Base-by-base conservation (phyloP, 2,329 filamentous ascomycete genomes). In the Aspergillus niger region DNA sequence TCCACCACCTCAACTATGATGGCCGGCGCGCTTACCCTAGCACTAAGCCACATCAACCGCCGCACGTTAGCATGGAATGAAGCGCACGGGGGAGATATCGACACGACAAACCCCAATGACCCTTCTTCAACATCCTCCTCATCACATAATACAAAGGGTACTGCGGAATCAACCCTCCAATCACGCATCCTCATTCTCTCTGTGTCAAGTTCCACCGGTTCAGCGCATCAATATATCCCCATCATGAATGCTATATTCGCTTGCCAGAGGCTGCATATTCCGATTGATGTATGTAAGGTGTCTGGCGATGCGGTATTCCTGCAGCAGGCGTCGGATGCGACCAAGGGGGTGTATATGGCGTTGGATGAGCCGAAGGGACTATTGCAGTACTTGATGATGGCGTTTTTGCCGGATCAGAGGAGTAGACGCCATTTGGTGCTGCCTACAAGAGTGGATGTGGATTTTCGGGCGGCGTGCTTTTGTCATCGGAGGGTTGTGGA, bases 241-340 rank as follows among this genome's bases (percentile, higher is more conserved):
- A 95, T 96, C 67, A 99, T 99, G 95, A 99, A 99, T 79, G 87
- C 90, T 69, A 96, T 98, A 63, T 99, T 99, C 77, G 95, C 95
- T 2, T 95, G 94, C 61, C 91, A 96, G 71, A 89, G 94, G 65
- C 85, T 92, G 58, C 86, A 87, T 68, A 92, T 99, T 65, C 91
- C 93, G 24, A 92, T 99, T 70, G 95, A 99, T 75, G 94, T 97
- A 36, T 85, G 96, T 62, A 90, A 96, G 66, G 83, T 99, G 11
- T 87, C 89, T 44, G 92, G 91, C 22, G 87, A 92, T 67, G 91
- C 94, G 0, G 93, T 96, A 10, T 96, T 99, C 75, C 82, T 99
- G 52, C 94, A 99, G 73, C 95, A 99, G 78, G 95, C 95, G 28
- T 87, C 86, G 39, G 89, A 91, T 75, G 86, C 89, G 1, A 91